A percentile compares a stretch with the other conserved stretches of the same genome.
Evolutionary conservation across 2,329 filamentous ascomycete genomes (phyloP).

Genomic region (Endothia cerciana): DNA sequence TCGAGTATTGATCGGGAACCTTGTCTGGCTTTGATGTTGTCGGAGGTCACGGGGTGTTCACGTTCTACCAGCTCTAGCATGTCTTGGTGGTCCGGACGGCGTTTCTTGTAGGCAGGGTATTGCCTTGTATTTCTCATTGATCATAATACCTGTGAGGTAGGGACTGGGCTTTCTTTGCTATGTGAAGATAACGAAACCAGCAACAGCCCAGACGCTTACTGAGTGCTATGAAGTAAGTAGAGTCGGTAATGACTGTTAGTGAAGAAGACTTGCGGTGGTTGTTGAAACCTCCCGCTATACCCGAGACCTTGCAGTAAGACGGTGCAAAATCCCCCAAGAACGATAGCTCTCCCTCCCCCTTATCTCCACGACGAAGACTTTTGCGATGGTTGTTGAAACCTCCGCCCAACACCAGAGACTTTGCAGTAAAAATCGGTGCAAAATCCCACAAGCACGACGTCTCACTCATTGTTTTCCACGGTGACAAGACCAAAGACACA

Average conservation of each 20-base stretch:
- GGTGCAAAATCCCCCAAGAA: neutral
- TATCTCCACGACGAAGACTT: neutral
- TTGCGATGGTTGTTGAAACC: constrained; percentile 10
- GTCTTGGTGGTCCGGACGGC: constrained; percentile 23
- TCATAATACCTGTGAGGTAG: constrained; percentile 28
- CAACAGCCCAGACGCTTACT: neutral
- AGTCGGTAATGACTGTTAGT: constrained; percentile 18
- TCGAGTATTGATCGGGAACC: constrained; percentile 60
- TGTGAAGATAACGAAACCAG: neutral
- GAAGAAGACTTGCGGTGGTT: constrained; percentile 7
- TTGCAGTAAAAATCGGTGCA: constrained; percentile 10
- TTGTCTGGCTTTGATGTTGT: constrained; percentile 13
- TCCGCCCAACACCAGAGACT: neutral
- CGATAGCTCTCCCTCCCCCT: neutral
- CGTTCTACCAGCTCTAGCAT: constrained; percentile 21
- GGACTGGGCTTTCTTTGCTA: constrained; percentile 22
- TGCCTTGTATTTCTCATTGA: constrained; percentile 24
- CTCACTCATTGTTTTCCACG: neutral
- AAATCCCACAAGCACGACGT: neutral
- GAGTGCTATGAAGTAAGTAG: constrained; percentile 2
- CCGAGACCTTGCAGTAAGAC: constrained; percentile 3
- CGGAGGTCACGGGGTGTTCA: constrained; percentile 2
- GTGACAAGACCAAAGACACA: neutral
- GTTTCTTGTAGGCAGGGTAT: constrained; percentile 25
- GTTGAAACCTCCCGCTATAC: constrained; percentile 1